Percentiles rank a stretch among this genome's conserved stretches.
phyloP scores from a whole-genome alignment of 108 stramenopile species.

The Nitzschia sp. region DNA sequence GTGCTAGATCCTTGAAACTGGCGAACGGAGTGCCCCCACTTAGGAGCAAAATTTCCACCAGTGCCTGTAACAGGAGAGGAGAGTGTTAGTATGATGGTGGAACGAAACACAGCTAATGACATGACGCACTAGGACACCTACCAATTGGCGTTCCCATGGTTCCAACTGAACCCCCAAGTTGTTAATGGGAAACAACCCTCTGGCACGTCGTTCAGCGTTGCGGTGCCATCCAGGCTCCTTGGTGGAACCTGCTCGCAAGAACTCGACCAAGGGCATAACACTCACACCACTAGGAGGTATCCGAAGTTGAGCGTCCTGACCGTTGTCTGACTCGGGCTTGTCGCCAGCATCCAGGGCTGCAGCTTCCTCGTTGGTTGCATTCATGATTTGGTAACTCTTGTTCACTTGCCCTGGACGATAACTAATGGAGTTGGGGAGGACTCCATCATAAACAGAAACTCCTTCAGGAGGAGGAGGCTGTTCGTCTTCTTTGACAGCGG shows the following conservation, averaged over 20 bases:
- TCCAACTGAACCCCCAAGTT: slow-evolving; percentile 51
- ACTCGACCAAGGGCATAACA: slow-evolving; percentile 46
- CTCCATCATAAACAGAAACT: slow-evolving; percentile 56
- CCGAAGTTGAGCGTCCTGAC: not conserved
- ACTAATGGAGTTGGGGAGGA: slow-evolving; percentile 59
- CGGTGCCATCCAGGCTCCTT: slow-evolving; percentile 72
- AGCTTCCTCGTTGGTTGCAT: not conserved
- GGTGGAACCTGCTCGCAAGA: slow-evolving; percentile 30
- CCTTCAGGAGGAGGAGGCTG: slow-evolving; percentile 45
- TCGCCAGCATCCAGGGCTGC: not conserved
- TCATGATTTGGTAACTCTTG: slow-evolving; percentile 10
- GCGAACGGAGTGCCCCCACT: slow-evolving; percentile 54
- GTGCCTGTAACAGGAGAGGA: slow-evolving; percentile 34
- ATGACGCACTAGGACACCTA: not conserved
- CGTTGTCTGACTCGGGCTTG: not conserved
- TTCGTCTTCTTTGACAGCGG: slow-evolving; percentile 26
- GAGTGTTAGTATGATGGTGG: not conserved
- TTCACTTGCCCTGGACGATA: slow-evolving; percentile 29
- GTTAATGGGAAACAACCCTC: slow-evolving; percentile 51
- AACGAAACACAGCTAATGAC: not conserved
- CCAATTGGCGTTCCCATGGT: slow-evolving; percentile 72
- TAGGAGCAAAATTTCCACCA: slow-evolving; percentile 49
- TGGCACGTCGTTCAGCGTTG: slow-evolving; percentile 61
- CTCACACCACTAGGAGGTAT: slow-evolving; percentile 9
- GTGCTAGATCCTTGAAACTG: slow-evolving; percentile 53